Evolutionary conservation across 2,329 filamentous ascomycete species (phyloP).

Genomic region (Didymella exigua): DNA sequence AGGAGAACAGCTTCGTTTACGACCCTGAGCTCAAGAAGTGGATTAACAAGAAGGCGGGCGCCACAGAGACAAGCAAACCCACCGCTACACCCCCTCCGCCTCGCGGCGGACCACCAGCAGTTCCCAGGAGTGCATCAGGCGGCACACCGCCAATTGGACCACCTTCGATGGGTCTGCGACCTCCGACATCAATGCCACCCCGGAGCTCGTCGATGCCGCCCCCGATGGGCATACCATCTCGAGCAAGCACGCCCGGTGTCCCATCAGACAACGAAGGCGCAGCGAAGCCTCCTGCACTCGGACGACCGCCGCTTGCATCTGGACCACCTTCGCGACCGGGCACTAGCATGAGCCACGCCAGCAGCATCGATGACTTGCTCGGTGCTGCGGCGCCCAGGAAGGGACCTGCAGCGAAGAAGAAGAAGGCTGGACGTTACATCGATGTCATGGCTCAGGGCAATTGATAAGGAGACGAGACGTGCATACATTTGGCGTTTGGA

Average conservation of each 20-base stretch:
- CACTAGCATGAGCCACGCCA: conserved; percentile 88
- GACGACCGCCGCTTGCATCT: conserved; percentile 31
- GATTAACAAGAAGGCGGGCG: conserved; percentile 91
- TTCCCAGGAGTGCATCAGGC: conserved; percentile 57
- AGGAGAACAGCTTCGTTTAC: conserved; percentile 90
- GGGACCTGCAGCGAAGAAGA: conserved; percentile 62
- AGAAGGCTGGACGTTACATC: conserved; percentile 87
- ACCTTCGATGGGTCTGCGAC: conserved; percentile 19
- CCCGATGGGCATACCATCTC: conserved; percentile 36
- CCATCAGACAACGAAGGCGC: conserved; percentile 39
- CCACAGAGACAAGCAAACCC: conserved; percentile 62
- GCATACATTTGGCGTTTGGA: conserved; percentile 2
- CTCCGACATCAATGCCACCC: conserved; percentile 29
- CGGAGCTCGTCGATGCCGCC: conserved; percentile 48
- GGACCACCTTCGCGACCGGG: conserved; percentile 58
- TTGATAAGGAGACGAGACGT: background rate
- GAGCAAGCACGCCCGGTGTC: conserved; percentile 43
- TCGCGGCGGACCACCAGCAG: conserved; percentile 56
- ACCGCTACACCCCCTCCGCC: conserved; percentile 78
- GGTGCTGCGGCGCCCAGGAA: conserved; percentile 75
- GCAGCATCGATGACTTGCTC: conserved; percentile 90
- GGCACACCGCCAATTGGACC: conserved; percentile 46
- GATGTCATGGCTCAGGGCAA: conserved; percentile 76
- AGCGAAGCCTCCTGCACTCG: conserved; percentile 30
- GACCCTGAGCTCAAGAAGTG: conserved; percentile 96